These are phyloP conservation scores for Cyberlindnera mrakii DNA, from an alignment of 805 yeast species.

Conservation along the genomic window DNA sequence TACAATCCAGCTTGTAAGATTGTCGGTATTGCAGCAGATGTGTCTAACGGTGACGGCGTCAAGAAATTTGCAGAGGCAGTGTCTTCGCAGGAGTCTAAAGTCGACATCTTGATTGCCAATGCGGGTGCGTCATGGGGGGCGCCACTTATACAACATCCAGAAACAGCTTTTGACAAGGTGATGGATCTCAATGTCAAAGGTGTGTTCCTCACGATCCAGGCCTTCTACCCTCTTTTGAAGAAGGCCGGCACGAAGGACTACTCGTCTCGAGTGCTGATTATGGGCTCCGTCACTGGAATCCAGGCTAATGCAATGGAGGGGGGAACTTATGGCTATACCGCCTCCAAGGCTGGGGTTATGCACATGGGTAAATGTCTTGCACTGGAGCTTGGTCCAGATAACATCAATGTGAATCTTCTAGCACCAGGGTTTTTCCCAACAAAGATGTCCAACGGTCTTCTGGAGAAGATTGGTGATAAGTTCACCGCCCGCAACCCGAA, in stretches of 20 bases:
- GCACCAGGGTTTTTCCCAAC: slow-evolving; percentile 79
- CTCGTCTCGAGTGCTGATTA: slow-evolving; percentile 59
- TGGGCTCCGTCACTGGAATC: slow-evolving; percentile 61
- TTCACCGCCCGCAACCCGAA: slow-evolving; percentile 51
- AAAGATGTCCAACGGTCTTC: slow-evolving; percentile 64
- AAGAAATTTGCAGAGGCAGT: slow-evolving; percentile 37
- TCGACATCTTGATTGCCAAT: slow-evolving; percentile 65
- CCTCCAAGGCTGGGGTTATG: slow-evolving; percentile 71
- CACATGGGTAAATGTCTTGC: slow-evolving; percentile 64
- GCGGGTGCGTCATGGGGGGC: slow-evolving; percentile 84
- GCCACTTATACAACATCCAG: slow-evolving; percentile 53
- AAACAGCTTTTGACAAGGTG: slow-evolving; percentile 55
- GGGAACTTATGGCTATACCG: slow-evolving; percentile 60
- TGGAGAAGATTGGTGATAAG: slow-evolving; percentile 40
- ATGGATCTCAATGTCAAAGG: slow-evolving; percentile 59
- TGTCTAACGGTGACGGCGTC: slow-evolving; percentile 44
- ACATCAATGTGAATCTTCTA: slow-evolving; percentile 62
- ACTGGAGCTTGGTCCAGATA: slow-evolving; percentile 55
- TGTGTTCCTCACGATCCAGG: slow-evolving; percentile 60
- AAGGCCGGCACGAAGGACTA: slow-evolving; percentile 45
- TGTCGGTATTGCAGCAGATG: slow-evolving; percentile 51
- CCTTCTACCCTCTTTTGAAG: slow-evolving; percentile 52
- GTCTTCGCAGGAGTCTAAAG: slow-evolving; percentile 31
- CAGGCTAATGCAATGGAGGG: slow-evolving; percentile 27
- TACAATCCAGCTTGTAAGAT: slow-evolving; percentile 26